Base-by-base conservation (phyloP, 257 asterid species). In the Pogostemon cablin region DNA sequence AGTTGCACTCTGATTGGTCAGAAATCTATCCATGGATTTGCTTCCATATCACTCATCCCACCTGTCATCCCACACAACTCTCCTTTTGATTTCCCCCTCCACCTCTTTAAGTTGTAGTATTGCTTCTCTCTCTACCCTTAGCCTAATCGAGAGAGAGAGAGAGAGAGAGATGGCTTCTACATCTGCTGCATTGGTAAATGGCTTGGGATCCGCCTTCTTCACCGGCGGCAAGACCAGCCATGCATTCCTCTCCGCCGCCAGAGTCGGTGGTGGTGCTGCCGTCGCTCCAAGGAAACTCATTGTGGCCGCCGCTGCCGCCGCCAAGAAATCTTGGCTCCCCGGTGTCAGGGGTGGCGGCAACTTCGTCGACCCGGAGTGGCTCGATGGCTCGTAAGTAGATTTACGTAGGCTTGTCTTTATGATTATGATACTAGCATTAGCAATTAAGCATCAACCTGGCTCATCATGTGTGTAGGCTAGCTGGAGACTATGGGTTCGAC, bases 321-420 rank as follows among this genome's bases (percentile, higher is more conserved):
- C 87, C 0, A 93, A 93, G 93, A 91, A 93, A 67, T 93, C 99
- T 2, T 93, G 99, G 99, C 34, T 93, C 75, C 99, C 99, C 9
- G 95, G 32, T 10, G 93, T 93, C 8, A 86, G 34, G 78, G 81
- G 81, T 43, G 97, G 97, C 9, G 87, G 89, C 74, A 84, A 78
- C 85, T 64, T 93, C 10, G 47, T 85, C 62, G 91, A 93, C 82
- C 99, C 97, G 1, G 99, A 91, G 68, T 89, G 96, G 96, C 99
- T 93, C 66, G 99, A 93, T 81, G 99, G 99, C 84, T 93, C 99
- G 99, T 93, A 88, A 80, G 96, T 86, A 42, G 11, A 72, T 37
- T 10, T 61, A 7, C 2, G 1, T 39, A 12, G 32, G 32, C 32
- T 25, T 25, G 32, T 25, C 32, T 25, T 25, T 25, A 25, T 25